phyloP scores from a whole-genome alignment of 176 grass and related monocot species.

The Elaeis guineensis region DNA sequence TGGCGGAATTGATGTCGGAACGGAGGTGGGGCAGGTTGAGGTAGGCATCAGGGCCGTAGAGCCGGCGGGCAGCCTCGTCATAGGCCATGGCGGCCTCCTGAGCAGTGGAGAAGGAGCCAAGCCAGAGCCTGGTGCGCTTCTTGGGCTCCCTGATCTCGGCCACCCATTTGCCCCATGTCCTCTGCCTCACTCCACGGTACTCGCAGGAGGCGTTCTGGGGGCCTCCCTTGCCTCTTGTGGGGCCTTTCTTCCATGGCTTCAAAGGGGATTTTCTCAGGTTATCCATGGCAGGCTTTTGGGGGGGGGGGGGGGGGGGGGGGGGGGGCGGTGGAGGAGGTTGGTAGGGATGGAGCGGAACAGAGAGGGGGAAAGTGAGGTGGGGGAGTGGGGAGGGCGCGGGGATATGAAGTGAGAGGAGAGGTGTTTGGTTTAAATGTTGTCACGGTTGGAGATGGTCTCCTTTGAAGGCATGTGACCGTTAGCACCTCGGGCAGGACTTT shows the following conservation, averaged over 20 bases:
- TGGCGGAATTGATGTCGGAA: conserved; percentile 11
- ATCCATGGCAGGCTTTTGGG: conserved; percentile 24
- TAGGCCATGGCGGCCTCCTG: conserved; percentile 85
- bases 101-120: conserved; percentile 77
- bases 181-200: conserved; percentile 75
- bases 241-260: conserved; percentile 92
- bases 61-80: conserved; percentile 77
- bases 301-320: background rate
- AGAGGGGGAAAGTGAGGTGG: background rate
- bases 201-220: conserved; percentile 71
- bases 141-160: conserved; percentile 87
- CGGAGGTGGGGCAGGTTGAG: conserved; percentile 96
- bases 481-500: conserved; percentile 31
- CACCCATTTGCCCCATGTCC: conserved; percentile 86
- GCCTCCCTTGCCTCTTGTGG: conserved; percentile 62
- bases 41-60: conserved; percentile 89
- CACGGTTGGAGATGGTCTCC: conserved; percentile 43
- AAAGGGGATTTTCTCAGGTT: conserved; percentile 37
- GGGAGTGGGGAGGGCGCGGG: conserved; percentile 22
- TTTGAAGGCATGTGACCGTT: conserved; percentile 41
- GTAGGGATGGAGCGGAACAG: background rate
- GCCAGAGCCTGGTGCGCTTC: conserved; percentile 72
- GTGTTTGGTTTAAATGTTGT: conserved; percentile 52
- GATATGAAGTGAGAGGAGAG: conserved; percentile 24
- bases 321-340: background rate